A percentile compares a stretch with the other conserved stretches of the same genome.
These are phyloP conservation scores for Yamadazyma atmosphaerica DNA, from an alignment of 1,139 yeast genomes.

Conservation along the genomic window DNA sequence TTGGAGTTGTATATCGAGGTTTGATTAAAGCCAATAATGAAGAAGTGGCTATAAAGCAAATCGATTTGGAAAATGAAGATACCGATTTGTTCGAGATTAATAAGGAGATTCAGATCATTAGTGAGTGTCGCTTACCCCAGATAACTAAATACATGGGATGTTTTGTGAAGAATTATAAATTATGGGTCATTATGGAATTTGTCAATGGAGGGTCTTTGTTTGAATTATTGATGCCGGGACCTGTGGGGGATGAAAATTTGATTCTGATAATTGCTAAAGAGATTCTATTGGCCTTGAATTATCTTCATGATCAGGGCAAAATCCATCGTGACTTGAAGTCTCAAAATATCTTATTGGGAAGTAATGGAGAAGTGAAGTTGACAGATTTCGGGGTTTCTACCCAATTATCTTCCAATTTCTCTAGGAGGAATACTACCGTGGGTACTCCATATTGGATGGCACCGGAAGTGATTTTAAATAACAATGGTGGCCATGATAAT, in stretches of 20 bases:
- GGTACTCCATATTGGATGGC: conserved; percentile 99
- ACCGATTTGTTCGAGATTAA: conserved; percentile 79
- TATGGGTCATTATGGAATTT: conserved; percentile 87
- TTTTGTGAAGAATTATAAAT: conserved; percentile 72
- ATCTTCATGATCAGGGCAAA: conserved; percentile 74
- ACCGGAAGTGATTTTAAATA: conserved; percentile 89
- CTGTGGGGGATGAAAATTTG: conserved; percentile 43
- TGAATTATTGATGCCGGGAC: conserved; percentile 65
- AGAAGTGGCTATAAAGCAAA: conserved; percentile 68
- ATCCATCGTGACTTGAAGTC: conserved; percentile 88
- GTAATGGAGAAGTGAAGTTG: conserved; percentile 75
- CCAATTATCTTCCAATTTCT: conserved; percentile 75
- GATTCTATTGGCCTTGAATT: conserved; percentile 64
- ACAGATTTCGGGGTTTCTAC: conserved; percentile 98
- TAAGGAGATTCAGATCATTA: conserved; percentile 72
- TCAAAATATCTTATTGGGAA: conserved; percentile 73
- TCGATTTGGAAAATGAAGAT: conserved; percentile 76
- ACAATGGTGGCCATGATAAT: conserved; percentile 71
- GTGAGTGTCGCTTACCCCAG: conserved; percentile 69
- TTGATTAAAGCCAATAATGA: conserved; percentile 49
- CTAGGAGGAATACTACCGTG: conserved; percentile 83
- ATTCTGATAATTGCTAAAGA: conserved; percentile 62
- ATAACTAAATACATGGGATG: conserved; percentile 80
- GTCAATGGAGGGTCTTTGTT: conserved; percentile 83
- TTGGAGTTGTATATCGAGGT: conserved; percentile 84